A percentile compares a stretch with the other conserved stretches of the same genome.
These are phyloP conservation scores for Stevia rebaudiana DNA, from an alignment of 140 eudicot genomes.

Conservation along the genomic window DNA sequence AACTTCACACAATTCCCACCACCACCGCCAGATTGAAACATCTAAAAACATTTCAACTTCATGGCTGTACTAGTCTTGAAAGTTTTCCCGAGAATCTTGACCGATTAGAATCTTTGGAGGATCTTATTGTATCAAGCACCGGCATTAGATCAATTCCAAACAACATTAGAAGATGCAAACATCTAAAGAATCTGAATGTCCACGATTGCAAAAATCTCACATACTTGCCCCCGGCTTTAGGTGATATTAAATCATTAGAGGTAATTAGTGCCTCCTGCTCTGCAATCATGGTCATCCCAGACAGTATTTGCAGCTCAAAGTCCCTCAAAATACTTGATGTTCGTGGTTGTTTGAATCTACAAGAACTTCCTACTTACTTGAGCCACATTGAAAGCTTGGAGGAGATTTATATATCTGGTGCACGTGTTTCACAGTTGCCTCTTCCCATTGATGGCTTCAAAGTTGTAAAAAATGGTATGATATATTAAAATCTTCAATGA, in stretches of 20 bases:
- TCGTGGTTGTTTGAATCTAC: constrained; percentile 1
- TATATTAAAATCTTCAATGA: no score
- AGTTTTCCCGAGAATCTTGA: constrained; percentile 22
- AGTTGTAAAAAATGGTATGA: no score
- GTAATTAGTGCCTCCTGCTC: constrained; percentile 5
- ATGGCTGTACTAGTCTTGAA: constrained; percentile 11
- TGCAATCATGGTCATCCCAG: constrained; percentile 16
- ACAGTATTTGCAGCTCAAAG: constrained; percentile 23
- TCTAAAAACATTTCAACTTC: constrained; percentile 12
- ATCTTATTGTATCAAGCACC: constrained; percentile 14
- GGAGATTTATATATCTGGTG: constrained; percentile 14
- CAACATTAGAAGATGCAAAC: constrained; percentile 11
- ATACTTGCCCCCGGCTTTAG: constrained; percentile 17
- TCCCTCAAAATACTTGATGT: constrained; percentile 1
- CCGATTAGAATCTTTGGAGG: constrained; percentile 14
- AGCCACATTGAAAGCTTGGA: constrained; percentile 9
- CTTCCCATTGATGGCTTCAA: constrained; percentile 1
- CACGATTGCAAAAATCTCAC: constrained; percentile 18
- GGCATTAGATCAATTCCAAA: constrained; percentile 15
- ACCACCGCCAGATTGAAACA: not conserved
- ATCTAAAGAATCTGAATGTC: constrained; percentile 15
- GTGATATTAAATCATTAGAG: constrained; percentile 17
- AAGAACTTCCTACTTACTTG: constrained; percentile 12
- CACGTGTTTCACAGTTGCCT: constrained; percentile 13
- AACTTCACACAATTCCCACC: constrained; percentile 16